A percentile compares a stretch with the other conserved stretches of the same genome.
Evolutionary conservation across 2,329 filamentous ascomycete species (phyloP).

Genomic region (Mollisia scopiformis): DNA sequence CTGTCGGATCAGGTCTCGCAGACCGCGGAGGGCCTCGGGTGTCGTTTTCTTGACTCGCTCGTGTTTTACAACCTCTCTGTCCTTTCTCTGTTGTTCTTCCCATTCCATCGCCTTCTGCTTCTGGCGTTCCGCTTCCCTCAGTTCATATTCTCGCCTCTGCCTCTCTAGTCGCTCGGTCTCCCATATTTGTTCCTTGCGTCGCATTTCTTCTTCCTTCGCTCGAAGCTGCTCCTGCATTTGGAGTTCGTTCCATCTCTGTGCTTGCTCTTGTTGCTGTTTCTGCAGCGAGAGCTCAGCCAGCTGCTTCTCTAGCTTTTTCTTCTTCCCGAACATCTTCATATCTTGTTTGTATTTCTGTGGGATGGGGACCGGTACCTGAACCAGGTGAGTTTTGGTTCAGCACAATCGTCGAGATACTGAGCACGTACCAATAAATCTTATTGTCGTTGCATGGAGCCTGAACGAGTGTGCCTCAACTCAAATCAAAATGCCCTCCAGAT

Average conservation of each 20-base stretch:
- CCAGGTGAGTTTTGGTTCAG: neutral
- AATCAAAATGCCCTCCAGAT: neutral
- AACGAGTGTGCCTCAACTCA: too few relatives aligned
- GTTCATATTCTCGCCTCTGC: neutral
- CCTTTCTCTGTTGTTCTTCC: neutral
- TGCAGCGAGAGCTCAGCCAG: neutral
- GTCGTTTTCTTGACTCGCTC: conserved; percentile 3
- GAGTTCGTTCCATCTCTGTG: conserved; percentile 1
- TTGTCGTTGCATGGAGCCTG: too few relatives aligned
- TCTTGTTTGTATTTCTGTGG: neutral
- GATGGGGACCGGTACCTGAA: neutral
- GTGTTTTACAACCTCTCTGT: neutral
- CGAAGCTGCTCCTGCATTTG: conserved; percentile 2
- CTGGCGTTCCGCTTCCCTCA: neutral
- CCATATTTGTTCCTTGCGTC: neutral
- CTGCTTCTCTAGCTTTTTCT: conserved; percentile 3
- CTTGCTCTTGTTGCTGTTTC: conserved; percentile 1
- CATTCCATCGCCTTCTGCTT: neutral
- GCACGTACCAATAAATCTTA: too few relatives aligned
- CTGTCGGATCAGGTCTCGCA: conserved; percentile 1
- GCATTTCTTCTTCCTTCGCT: neutral
- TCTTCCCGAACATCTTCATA: neutral
- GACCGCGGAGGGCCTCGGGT: conserved; percentile 3
- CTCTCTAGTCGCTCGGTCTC: neutral
- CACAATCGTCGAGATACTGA: too few relatives aligned